Conservation (phyloP, 2,329 filamentous ascomycete genomes). For the Tolypocladium pustulatum region DNA sequence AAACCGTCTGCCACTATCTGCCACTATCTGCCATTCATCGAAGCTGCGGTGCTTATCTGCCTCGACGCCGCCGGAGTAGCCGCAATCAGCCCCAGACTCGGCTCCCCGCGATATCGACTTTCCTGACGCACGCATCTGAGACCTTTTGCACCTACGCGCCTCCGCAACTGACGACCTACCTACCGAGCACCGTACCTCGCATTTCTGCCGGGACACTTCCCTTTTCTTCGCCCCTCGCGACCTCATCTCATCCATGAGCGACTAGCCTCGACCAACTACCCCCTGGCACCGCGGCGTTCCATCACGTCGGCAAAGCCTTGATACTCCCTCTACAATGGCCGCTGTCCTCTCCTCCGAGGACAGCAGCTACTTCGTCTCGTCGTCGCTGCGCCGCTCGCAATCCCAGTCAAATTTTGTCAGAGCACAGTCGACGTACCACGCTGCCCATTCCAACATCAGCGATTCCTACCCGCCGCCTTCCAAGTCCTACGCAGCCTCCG, state of each 20-base stretch:
- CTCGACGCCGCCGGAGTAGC: background rate
- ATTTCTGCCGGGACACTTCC: background rate
- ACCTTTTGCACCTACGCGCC: background rate
- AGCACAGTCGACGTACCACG: slow-evolving; percentile 29
- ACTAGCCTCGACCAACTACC: background rate
- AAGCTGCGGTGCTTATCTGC: background rate
- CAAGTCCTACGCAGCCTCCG: slow-evolving; percentile 34
- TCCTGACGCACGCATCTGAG: background rate
- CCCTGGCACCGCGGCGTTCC: slow-evolving; percentile 3
- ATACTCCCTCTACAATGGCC: slow-evolving; percentile 32
- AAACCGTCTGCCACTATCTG: background rate
- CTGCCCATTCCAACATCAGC: slow-evolving; percentile 35
- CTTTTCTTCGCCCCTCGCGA: background rate
- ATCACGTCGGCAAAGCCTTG: background rate
- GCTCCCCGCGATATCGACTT: slow-evolving; percentile 1
- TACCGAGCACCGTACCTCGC: background rate
- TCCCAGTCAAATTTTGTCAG: slow-evolving; percentile 47
- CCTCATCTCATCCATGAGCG: background rate
- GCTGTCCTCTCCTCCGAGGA: slow-evolving; percentile 48
- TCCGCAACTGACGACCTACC: background rate
- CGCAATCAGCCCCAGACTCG: background rate
- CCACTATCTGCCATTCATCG: background rate
- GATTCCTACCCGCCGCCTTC: slow-evolving; percentile 34
- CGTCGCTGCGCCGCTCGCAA: slow-evolving; percentile 46
- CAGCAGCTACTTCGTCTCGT: slow-evolving; percentile 42